phyloP scores from a whole-genome alignment of 2,329 filamentous ascomycete species.

The Chrysosporium queenslandicum region DNA sequence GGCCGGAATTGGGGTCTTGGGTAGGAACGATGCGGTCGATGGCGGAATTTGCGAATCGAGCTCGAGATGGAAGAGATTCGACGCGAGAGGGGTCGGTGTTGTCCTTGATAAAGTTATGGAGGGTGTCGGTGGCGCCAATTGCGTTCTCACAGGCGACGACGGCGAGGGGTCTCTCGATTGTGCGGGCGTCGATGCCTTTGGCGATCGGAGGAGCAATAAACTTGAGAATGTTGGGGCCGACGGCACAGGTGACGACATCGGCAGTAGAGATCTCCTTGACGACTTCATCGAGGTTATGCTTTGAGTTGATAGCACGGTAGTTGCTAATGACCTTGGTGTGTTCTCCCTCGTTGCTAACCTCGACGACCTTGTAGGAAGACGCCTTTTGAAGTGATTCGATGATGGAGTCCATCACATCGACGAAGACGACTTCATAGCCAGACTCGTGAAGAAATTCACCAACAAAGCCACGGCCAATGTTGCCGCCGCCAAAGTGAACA shows the following conservation, averaged over 20 bases:
- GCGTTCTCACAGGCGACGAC: conserved; percentile 98
- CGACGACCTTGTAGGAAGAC: conserved; percentile 78
- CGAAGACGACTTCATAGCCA: conserved; percentile 90
- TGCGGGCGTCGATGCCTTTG: conserved; percentile 76
- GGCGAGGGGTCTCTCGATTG: conserved; percentile 56
- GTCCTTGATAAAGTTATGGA: conserved; percentile 69
- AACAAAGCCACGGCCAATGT: conserved; percentile 79
- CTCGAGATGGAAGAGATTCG: conserved; percentile 59
- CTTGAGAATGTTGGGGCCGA: conserved; percentile 89
- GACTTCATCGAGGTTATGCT: conserved; percentile 68
- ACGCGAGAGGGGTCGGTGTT: conserved; percentile 62
- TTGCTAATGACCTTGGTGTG: conserved; percentile 76
- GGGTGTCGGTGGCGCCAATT: conserved; percentile 84
- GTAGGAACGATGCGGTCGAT: conserved; percentile 97
- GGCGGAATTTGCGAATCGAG: conserved; percentile 90
- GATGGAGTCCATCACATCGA: conserved; percentile 78
- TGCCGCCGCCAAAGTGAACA: conserved; percentile 77
- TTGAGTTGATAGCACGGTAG: conserved; percentile 95
- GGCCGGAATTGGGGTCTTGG: conserved; percentile 66
- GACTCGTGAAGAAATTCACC: conserved; percentile 90
- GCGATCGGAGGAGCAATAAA: conserved; percentile 94
- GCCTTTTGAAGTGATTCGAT: conserved; percentile 69
- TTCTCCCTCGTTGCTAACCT: conserved; percentile 78
- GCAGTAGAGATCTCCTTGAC: conserved; percentile 77
- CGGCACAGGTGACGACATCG: conserved; percentile 89